Evolutionary conservation across 192 early-diverging fungal genomes (phyloP), one percentile per base, ranked within the genome.

Genomic region (Rhizophagus clarus): DNA sequence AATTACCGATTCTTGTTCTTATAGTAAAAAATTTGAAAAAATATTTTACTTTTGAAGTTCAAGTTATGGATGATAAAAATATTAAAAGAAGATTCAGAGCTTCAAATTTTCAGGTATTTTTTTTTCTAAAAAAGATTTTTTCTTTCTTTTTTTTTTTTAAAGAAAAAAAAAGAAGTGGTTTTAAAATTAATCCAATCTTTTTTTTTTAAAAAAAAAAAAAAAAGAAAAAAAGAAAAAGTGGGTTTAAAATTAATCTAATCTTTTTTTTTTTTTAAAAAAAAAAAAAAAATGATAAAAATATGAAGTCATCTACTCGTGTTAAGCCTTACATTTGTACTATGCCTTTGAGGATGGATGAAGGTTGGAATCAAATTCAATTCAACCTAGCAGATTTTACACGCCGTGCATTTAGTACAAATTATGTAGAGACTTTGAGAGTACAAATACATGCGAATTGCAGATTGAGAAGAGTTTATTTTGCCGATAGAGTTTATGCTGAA

Each of bases 351-450:
- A 85, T 99, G 60, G 97, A 99, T 79, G 89, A 93, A 76, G 96
- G 96, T 11, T 99, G 97, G 97, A 99, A 99, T 83, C 95, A 99
- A 82, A 91, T 99, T 77, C 93, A 93, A 72, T 90, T 99, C 81
- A 94, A 99, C 80, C 81, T 99, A 77, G 92, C 90, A 2, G 95
- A 96, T 79, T 95, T 94, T 83, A 94, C 95, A 6, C 87, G 91
- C 51, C 89, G 94, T n/a, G 92, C 93, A 1, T 99, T 97, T 83
- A 96, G 95, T 32, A 96, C 96, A 34, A 89, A 90, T 69, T 96
- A 96, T 82, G 91, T 89, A 42, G 96, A 99, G 84, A 97, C 95
- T 0, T 86, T 91, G 29, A 88, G 97, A 61, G 92, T 97, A 56
- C 95, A 94, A 61, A 89, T 99, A 51, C 95, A 99, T 84, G 96